Percentiles rank a stretch among this genome's conserved stretches.
phyloP scores from a whole-genome alignment of 306 rosid genomes.

The Inga laurina region DNA sequence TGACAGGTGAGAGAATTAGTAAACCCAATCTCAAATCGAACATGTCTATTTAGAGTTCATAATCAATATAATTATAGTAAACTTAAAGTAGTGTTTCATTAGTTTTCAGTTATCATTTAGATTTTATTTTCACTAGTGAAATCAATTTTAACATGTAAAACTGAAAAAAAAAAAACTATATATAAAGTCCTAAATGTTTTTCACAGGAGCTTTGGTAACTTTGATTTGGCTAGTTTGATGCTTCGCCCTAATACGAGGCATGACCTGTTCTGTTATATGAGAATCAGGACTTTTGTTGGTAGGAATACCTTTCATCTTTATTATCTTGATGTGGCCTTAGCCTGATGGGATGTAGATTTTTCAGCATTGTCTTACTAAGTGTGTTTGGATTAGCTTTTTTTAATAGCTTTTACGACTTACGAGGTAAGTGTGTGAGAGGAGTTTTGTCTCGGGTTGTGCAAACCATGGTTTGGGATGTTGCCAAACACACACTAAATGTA shows the following conservation, averaged over 20 bases:
- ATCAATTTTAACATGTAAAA: background rate
- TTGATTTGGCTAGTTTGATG: background rate
- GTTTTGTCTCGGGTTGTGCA: too few relatives aligned
- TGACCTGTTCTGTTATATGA: background rate
- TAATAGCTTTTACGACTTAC: too few relatives aligned
- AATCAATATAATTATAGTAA: background rate
- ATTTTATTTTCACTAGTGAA: background rate
- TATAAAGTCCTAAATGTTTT: background rate
- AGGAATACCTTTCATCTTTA: background rate
- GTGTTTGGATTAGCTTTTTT: too few relatives aligned
- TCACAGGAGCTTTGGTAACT: background rate
- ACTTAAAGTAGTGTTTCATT: background rate
- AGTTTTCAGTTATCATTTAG: background rate
- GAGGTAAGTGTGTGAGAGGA: too few relatives aligned
- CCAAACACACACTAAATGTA: too few relatives aligned
- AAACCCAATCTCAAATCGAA: background rate
- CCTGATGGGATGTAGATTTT: background rate
- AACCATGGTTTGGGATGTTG: too few relatives aligned
- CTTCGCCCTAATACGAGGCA: background rate
- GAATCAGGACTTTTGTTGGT: background rate
- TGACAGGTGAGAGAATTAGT: background rate
- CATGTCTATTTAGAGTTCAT: background rate
- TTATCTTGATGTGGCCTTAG: background rate
- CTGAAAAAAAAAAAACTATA: background rate
- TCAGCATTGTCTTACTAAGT: constrained; percentile 3